phyloP scores from a whole-genome alignment of 179 eudicot species.

The Heliamphora pulchella region DNA sequence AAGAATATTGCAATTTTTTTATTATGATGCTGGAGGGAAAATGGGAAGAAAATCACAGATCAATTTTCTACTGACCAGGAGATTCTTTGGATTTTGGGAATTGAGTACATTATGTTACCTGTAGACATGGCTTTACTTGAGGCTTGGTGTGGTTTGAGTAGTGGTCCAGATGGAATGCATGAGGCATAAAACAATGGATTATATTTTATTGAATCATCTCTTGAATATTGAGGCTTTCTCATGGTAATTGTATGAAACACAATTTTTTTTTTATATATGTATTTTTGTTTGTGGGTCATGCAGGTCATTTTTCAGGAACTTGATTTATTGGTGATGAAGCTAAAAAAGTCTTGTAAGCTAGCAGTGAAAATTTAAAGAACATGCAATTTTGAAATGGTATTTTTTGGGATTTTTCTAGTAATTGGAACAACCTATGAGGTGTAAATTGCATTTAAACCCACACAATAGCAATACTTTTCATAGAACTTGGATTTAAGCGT shows the following conservation, averaged over 20 bases:
- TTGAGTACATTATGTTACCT: neutral
- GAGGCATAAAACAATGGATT: neutral
- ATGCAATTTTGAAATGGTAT: neutral
- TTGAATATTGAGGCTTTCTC: neutral
- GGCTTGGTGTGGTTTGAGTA: slow-evolving; percentile 9
- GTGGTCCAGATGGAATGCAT: neutral
- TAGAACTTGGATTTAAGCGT: neutral
- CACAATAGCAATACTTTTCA: neutral
- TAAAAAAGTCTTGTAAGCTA: neutral
- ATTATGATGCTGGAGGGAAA: neutral
- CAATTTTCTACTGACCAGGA: neutral
- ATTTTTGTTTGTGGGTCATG: neutral
- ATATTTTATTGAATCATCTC: neutral
- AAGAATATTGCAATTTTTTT: neutral
- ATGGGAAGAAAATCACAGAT: neutral
- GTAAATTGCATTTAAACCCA: neutral
- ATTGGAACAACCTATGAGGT: neutral
- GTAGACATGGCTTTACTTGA: neutral
- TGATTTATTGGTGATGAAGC: neutral
- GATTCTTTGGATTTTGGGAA: neutral
- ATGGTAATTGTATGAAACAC: no score
- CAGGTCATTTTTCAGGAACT: neutral
- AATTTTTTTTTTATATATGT: no score
- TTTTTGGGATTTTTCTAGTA: neutral
- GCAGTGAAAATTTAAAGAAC: neutral